phyloP scores from a whole-genome alignment of 116 monocot species.

The Posidonia oceanica region DNA sequence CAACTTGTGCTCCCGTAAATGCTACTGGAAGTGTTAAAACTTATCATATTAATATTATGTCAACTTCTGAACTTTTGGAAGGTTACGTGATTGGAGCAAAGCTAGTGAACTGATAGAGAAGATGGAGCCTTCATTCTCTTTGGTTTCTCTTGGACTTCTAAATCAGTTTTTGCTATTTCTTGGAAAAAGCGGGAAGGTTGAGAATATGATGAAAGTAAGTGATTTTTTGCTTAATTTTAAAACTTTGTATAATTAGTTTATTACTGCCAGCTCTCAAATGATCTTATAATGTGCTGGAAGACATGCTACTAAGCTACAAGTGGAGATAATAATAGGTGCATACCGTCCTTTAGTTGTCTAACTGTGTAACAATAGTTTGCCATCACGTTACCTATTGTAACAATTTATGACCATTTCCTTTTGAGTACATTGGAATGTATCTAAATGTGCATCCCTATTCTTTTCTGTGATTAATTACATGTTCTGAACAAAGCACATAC shows the following conservation, averaged over 20 bases:
- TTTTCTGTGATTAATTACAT: too few relatives aligned
- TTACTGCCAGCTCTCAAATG: not conserved
- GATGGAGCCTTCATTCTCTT: constrained; percentile 52
- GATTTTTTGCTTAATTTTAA: not conserved
- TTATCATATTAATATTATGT: not conserved
- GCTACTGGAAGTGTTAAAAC: not conserved
- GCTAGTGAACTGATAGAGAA: constrained; percentile 46
- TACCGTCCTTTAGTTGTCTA: too few relatives aligned
- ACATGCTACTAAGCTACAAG: too few relatives aligned
- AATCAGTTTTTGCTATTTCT: constrained; percentile 75
- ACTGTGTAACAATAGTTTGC: too few relatives aligned
- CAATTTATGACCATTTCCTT: too few relatives aligned
- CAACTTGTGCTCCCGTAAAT: too few relatives aligned
- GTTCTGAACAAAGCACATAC: too few relatives aligned
- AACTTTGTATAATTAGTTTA: not conserved
- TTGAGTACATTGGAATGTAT: too few relatives aligned
- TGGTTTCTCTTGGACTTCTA: constrained; percentile 56
- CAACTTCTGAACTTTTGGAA: constrained; percentile 12
- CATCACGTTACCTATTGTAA: too few relatives aligned
- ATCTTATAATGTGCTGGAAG: not conserved
- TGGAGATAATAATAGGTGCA: too few relatives aligned
- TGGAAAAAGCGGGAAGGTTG: constrained; percentile 86
- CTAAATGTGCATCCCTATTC: too few relatives aligned
- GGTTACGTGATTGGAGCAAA: constrained; percentile 78
- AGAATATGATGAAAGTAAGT: constrained; percentile 90